These are phyloP conservation scores for Arthonia radiata DNA, from an alignment of 495 filamentous ascomycete species.

Conservation along the genomic window DNA sequence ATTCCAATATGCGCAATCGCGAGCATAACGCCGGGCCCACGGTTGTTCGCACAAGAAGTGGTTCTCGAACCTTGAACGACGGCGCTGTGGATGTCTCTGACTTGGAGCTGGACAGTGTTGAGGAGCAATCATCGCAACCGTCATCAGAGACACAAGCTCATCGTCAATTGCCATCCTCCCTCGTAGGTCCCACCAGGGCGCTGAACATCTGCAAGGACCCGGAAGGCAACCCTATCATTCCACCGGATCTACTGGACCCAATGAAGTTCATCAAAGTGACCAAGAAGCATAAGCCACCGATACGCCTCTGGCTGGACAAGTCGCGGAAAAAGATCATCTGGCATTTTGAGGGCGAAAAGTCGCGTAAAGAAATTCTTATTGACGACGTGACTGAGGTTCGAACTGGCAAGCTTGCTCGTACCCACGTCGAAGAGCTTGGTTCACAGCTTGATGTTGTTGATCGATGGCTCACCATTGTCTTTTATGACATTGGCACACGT, in stretches of 20 bases:
- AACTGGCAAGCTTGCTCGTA: slow-evolving; percentile 58
- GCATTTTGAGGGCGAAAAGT: slow-evolving; percentile 38
- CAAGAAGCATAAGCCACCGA: slow-evolving; percentile 48
- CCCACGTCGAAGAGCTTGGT: slow-evolving; percentile 67
- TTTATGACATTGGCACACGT: slow-evolving; percentile 39
- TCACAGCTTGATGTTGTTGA: slow-evolving; percentile 31
- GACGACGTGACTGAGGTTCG: slow-evolving; percentile 86
- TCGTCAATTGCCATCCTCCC: too few relatives aligned
- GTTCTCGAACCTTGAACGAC: slow-evolving; percentile 49
- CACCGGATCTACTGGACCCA: slow-evolving; percentile 45
- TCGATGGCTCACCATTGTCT: slow-evolving; percentile 74
- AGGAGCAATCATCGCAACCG: too few relatives aligned
- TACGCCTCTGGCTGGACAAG: slow-evolving; percentile 54
- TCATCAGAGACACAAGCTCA: too few relatives aligned
- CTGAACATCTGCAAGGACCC: too few relatives aligned
- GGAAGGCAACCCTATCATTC: slow-evolving; percentile 46
- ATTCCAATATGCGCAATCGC: slow-evolving; percentile 42
- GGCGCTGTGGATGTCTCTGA: slow-evolving; percentile 16
- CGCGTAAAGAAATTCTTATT: slow-evolving; percentile 65
- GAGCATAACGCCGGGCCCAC: slow-evolving; percentile 77
- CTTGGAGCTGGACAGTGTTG: slow-evolving; percentile 28
- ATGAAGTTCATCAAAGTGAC: slow-evolving; percentile 58
- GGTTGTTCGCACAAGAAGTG: slow-evolving; percentile 63
- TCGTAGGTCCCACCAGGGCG: too few relatives aligned
- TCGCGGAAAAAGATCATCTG: slow-evolving; percentile 67